Evolutionary conservation across 2,329 filamentous ascomycete species (phyloP).

Genomic region (Colletotrichum zoysiae): DNA sequence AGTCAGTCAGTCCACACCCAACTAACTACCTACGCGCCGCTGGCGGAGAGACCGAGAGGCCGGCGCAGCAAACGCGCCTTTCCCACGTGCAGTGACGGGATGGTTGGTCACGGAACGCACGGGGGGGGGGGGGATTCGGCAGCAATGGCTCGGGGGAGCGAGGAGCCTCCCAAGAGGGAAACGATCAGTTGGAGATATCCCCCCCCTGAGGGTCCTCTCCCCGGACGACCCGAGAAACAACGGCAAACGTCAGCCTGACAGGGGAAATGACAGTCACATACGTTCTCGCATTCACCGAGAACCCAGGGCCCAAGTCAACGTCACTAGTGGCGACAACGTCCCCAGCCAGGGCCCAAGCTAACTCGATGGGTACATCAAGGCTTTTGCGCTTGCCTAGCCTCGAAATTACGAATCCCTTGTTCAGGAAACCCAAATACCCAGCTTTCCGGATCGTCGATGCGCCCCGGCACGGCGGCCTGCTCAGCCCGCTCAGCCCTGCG

Average conservation of each 20-base stretch:
- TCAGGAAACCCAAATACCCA: conserved; percentile 3
- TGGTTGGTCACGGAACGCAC: not conserved
- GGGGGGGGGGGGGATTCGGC: not conserved
- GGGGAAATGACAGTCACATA: not conserved
- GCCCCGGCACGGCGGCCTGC: not conserved
- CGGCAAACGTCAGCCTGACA: not conserved
- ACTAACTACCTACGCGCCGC: not conserved
- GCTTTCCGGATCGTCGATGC: not conserved
- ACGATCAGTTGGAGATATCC: not conserved
- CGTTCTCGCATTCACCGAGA: not conserved
- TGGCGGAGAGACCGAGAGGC: not conserved
- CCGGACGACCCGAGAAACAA: not conserved
- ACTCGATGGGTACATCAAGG: not conserved
- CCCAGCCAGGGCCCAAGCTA: not conserved
- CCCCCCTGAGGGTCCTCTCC: too few species aligned
- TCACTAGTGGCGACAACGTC: conserved; percentile 16
- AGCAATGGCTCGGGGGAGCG: not conserved
- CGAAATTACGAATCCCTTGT: conserved; percentile 1
- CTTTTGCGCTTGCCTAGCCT: conserved; percentile 12
- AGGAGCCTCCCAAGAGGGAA: not conserved
- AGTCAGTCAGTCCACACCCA: too few species aligned
- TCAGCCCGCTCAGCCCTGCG: not conserved
- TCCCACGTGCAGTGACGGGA: not conserved
- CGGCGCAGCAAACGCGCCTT: not conserved
- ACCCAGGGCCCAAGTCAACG: conserved; percentile 1